Evolutionary conservation across 2,329 filamentous ascomycete genomes (phyloP), one percentile per base, ranked within the genome.

Genomic region (Anthostomella pinea): DNA sequence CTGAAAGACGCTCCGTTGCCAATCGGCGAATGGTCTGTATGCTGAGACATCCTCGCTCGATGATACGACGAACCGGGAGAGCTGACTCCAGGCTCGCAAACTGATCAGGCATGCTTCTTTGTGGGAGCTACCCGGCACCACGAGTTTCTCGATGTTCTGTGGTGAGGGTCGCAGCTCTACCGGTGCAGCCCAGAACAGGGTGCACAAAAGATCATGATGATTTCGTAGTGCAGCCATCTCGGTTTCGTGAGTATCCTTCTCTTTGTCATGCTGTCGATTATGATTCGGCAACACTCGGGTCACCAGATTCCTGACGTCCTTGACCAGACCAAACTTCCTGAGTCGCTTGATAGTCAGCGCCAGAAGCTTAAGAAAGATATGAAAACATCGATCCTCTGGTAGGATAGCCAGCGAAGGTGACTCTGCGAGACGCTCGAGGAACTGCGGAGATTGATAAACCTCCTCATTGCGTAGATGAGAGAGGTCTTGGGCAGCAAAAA

Each of bases 181-280:
- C 7, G 80, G 79, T 2, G 76, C 69, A 5, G 74, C 76, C 79
- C 79, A 85, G 53, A 77, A 85, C 4, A 85, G 64, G 1, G 79
- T 81, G 46, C 75, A 79, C 3, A 85, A 65, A 26, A 85, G 70
- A 54, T 85, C 81, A 40, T 85, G 81, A 41, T 85, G 81, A 42
- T 85, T 85, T 39, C 80, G 67, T 27, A 85, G 61, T 5, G 79
- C 78, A 4, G 78, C 77, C 29, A 85, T 65, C 31, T 85, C 80
- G 23, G 72, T 70, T 46, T 80, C 68, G 38, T 74, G 69, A 8
- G 83, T 69, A 5, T 65, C 68, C 39, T 80, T 70, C 52, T 85
- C 80, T 49, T 81, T 83, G 22, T 75, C 70, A 38, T 80, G 77
- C 41, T 81, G 75, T 8, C 81, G 69, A 45, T 79, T 72, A 48